Evolutionary conservation across 225 moss, liverwort and hornwort genomes (phyloP), one percentile per base, ranked within the genome.

Genomic region (Neckera pumila): DNA sequence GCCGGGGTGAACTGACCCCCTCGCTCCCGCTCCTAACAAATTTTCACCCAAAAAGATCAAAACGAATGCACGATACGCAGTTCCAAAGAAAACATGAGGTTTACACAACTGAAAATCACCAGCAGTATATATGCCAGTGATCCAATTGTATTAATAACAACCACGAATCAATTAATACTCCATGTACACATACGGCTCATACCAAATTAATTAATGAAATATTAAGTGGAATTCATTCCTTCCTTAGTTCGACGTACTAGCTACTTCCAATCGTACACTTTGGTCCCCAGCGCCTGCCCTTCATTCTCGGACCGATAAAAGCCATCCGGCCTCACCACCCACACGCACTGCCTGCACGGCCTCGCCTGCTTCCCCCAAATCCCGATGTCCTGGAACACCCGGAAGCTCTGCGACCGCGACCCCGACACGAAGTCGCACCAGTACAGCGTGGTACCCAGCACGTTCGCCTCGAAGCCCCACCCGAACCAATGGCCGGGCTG

Each of bases 391-490:
- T 90, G 74, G 75, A 85, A 91, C 80, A 86, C 86, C 8, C 2
- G 70, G 47, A 91, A 86, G 9, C 36, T n/a, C 80, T 82, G 74
- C n/a, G 17, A 43, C 10, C 59, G 43, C 28, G 54, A 2, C 19
- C 82, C 86, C 2, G 45, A 40, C 14, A 9, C 69, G 67, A 91
- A 91, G 17, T 43, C 26, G 54, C 89, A 91, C 59, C 67, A 82
- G 59, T 9, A 91, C 6, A 79, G 80, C 58, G 86, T 91, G 47
- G 86, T 91, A 64, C 86, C 86, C 21, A 60, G 58, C 49, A 91
- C 63, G 36, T 91, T 86, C 42, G 91, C 76, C 42, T 87, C 77
- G 61, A 91, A 91, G 4, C 85, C 81, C 76, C 82, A 91, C 30
- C 86, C 85, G 26, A 60, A 83, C 82, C 71, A 75, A 2, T 56